A percentile compares a stretch with the other conserved stretches of the same genome.
phyloP scores from a whole-genome alignment of 257 asterid genomes.

The Euphrasia confusa region DNA sequence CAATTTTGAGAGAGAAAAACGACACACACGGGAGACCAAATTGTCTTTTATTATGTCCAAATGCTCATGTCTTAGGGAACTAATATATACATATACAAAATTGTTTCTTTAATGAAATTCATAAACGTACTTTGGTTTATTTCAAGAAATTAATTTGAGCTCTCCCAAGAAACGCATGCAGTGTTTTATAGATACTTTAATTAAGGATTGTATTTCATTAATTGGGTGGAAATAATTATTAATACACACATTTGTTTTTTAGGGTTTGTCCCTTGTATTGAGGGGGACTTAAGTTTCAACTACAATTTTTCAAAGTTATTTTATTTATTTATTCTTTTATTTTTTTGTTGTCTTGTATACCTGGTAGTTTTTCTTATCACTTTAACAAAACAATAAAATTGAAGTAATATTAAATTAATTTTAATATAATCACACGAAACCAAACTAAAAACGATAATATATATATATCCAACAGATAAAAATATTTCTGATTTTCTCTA shows the following conservation, averaged over 20 bases:
- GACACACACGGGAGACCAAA: constrained; percentile 41
- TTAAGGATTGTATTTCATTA: constrained; percentile 11
- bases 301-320: neutral
- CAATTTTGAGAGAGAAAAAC: constrained; percentile 36
- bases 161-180: constrained; percentile 60
- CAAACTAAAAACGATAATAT: too few species aligned
- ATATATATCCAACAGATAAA: too few species aligned
- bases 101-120: constrained; percentile 31
- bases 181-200: constrained; percentile 14
- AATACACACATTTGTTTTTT: constrained; percentile 23
- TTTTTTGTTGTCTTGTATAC: neutral
- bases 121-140: constrained; percentile 21
- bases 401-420: too few species aligned
- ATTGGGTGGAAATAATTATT: constrained; percentile 8
- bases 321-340: neutral
- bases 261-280: constrained; percentile 31
- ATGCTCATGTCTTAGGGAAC: constrained; percentile 35
- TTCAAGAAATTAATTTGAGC: constrained; percentile 35
- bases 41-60: constrained; percentile 44
- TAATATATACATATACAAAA: neutral
- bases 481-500: too few species aligned
- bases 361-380: too few species aligned
- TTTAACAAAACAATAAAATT: too few species aligned
- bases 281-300: constrained; percentile 17
- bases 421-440: too few species aligned